Evolutionary conservation across 202 grass and related monocot species (phyloP), one percentile per base, ranked within the genome.

Genomic region (Elaeis oleifera): DNA sequence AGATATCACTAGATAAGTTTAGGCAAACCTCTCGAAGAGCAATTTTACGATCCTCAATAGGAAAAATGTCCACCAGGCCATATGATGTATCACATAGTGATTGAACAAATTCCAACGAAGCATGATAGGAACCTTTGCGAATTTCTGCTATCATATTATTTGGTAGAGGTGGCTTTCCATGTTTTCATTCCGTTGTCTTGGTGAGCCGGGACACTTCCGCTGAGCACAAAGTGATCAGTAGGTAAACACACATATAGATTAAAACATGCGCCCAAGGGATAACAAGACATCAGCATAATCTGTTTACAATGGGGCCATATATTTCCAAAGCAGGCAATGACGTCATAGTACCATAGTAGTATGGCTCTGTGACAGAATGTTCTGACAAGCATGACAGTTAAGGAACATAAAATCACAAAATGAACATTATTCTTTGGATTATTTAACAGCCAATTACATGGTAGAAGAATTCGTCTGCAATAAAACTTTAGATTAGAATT

Each of bases 61-160:
- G 94, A 71, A 94, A 99, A 71, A 99, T 89, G 70, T 99, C 88
- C 53, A 99, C 88, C 28, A 99, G 72, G 18, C 88, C 88, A 82
- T 99, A 99, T 17, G 94, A 99, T 79, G 88, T 94, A 54, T 99
- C 94, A 66, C 88, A 99, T 60, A 99, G 84, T 80, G 85, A 73
- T 55, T 99, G 88, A 76, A 94, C 88, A 73, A 99, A 84, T 72
- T 99, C 88, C 75, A 99, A 76, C 3, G 94, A 99, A 77, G 88
- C 94, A 82, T 94, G 87, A 67, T 99, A 99, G 70, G 85, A 89
- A 31, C 85, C 88, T 80, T 89, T 99, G 51, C 88, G 84, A 67
- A 89, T 79, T 58, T 94, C 94, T 65, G 88, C 74, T 67, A 89
- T 75, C 17, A 74, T 48, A 58, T 94, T 89, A 65, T 82, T 89